A percentile compares a stretch with the other conserved stretches of the same genome.
Evolutionary conservation across 768 basidiomycete genomes (phyloP).

Genomic region (Suillus americanus): DNA sequence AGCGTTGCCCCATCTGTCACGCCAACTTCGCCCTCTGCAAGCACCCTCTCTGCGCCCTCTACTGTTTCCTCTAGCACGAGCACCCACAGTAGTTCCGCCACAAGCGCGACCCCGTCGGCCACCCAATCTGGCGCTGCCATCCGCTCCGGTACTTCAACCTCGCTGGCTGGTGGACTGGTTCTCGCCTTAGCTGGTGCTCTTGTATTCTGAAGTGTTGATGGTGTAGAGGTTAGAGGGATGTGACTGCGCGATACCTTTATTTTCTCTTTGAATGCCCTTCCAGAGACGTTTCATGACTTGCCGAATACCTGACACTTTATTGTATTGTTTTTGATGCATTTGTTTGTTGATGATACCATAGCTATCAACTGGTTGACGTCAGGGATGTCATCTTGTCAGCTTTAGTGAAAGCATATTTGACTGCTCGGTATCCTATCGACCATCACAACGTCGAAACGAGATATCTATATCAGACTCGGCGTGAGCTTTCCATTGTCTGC

Average conservation of each 20-base stretch:
- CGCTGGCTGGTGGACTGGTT: slow-evolving; percentile 21
- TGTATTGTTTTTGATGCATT: slow-evolving; percentile 16
- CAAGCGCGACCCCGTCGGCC: slow-evolving; percentile 12
- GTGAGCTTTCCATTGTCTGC: no score
- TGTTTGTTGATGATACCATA: not conserved
- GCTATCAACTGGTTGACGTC: not conserved
- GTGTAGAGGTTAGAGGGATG: slow-evolving; percentile 1
- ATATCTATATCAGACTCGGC: no score
- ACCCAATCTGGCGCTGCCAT: slow-evolving; percentile 20
- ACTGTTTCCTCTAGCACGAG: slow-evolving; percentile 15
- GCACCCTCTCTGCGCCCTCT: slow-evolving; percentile 28
- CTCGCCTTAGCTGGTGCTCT: slow-evolving; percentile 24
- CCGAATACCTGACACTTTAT: slow-evolving; percentile 15
- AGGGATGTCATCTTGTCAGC: not conserved
- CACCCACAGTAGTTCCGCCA: not conserved
- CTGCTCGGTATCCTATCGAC: no score
- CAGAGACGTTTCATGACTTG: slow-evolving; percentile 8
- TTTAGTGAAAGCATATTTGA: not conserved
- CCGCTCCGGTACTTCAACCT: slow-evolving; percentile 19
- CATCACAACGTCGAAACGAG: no score
- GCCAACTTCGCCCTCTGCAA: slow-evolving; percentile 17
- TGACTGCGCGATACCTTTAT: slow-evolving; percentile 6
- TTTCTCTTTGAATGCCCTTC: slow-evolving; percentile 1
- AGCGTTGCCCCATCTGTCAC: slow-evolving; percentile 21
- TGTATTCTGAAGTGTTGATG: slow-evolving; percentile 13